A percentile compares a stretch with the other conserved stretches of the same genome.
phyloP scores from a whole-genome alignment of 768 basidiomycete genomes.

The Tephrocybe sp. region DNA sequence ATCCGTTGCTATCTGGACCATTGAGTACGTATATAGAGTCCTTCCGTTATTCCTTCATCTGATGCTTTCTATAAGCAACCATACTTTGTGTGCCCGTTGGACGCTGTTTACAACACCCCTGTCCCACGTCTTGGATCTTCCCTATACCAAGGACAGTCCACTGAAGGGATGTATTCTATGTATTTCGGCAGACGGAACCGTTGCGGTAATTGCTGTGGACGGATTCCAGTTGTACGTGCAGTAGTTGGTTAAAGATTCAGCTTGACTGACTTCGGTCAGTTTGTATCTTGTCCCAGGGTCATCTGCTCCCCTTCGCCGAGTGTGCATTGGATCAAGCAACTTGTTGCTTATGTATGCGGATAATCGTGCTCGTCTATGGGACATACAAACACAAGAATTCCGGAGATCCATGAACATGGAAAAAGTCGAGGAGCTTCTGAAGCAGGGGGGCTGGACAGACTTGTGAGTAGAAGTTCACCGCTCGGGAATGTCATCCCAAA shows the following conservation, averaged over 20 bases:
- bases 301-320: conserved; percentile 56
- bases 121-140: conserved; percentile 53
- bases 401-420: conserved; percentile 77
- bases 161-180: conserved; percentile 72
- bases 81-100: conserved; percentile 71
- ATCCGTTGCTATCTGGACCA: conserved; percentile 71
- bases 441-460: conserved; percentile 71
- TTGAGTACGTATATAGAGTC: conserved; percentile 44
- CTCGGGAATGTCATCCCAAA: not conserved
- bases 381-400: conserved; percentile 79
- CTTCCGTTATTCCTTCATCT: not conserved
- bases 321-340: conserved; percentile 70
- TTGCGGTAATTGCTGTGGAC: conserved; percentile 58
- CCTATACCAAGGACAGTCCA: conserved; percentile 50
- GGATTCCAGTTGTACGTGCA: not conserved
- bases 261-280: conserved; percentile 36
- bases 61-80: conserved; percentile 45
- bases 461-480: conserved; percentile 44
- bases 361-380: conserved; percentile 84
- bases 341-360: conserved; percentile 76
- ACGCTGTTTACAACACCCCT: conserved; percentile 72
- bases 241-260: not conserved
- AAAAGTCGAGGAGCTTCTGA: conserved; percentile 75
- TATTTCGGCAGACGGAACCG: conserved; percentile 75
- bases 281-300: conserved; percentile 83